Evolutionary conservation across 1,284 basidiomycete genomes (phyloP).

Genomic region (Apiotrichum montevideense): DNA sequence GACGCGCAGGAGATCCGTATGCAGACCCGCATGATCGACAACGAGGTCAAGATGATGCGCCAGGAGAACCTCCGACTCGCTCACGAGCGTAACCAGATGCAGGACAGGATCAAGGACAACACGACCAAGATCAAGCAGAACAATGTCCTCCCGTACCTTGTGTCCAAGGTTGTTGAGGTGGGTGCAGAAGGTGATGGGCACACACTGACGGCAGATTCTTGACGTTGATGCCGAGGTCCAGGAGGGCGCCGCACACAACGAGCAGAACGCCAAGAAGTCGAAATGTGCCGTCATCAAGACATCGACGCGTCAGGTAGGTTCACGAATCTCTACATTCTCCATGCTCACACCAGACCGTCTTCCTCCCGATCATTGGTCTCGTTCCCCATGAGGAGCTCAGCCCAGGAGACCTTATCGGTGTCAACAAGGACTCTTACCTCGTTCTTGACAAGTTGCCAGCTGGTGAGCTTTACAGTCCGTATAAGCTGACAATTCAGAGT

Average conservation of each 20-base stretch:
- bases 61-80: conserved; percentile 85
- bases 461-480: conserved; percentile 22
- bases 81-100: conserved; percentile 93
- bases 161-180: conserved; percentile 95
- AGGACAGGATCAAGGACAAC: conserved; percentile 97
- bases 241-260: conserved; percentile 86
- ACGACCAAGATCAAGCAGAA: conserved; percentile 99
- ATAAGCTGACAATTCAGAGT: conserved; percentile 52
- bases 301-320: conserved; percentile 70
- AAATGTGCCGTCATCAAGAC: conserved; percentile 99
- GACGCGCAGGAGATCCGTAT: conserved; percentile 56
- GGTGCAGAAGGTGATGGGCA: conserved; percentile 13
- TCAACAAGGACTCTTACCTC: conserved; percentile 99
- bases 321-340: conserved; percentile 51
- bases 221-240: conserved; percentile 92
- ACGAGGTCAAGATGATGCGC: conserved; percentile 93
- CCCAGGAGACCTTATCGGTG: conserved; percentile 92
- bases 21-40: conserved; percentile 82
- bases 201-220: conserved; percentile 60
- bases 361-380: conserved; percentile 94
- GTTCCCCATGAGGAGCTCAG: conserved; percentile 83
- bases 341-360: conserved; percentile 65
- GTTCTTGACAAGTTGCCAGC: conserved; percentile 77
- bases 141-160: conserved; percentile 95
- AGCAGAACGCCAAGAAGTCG: conserved; percentile 88